Conservation (phyloP, 805 yeast species). For the Lachancea nothofagi region DNA sequence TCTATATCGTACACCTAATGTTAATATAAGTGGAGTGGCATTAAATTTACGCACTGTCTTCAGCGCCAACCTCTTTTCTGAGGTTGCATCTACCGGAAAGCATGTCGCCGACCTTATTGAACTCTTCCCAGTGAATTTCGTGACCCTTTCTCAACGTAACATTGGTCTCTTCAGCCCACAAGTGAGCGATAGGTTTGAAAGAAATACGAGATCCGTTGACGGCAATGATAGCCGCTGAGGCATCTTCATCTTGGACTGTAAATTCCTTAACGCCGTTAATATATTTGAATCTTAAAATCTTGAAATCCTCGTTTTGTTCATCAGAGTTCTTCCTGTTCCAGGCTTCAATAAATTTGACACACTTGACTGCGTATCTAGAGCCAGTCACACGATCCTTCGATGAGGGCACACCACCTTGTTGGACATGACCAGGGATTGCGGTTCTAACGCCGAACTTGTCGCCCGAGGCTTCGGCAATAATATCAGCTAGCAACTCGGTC, state of each 20-base stretch:
- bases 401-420: conserved; percentile 94
- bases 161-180: conserved; percentile 60
- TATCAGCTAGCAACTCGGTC: conserved; percentile 75
- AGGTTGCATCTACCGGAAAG: conserved; percentile 64
- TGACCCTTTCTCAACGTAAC: conserved; percentile 58
- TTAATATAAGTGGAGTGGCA: conserved; percentile 5
- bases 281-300: conserved; percentile 48
- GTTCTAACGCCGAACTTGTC: conserved; percentile 85
- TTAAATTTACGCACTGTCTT: conserved; percentile 6
- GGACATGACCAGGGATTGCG: conserved; percentile 97
- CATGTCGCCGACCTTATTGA: conserved; percentile 56
- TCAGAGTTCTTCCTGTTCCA: conserved; percentile 38
- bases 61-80: conserved; percentile 36
- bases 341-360: conserved; percentile 82
- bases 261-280: conserved; percentile 44
- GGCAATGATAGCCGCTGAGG: conserved; percentile 59
- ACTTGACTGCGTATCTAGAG: conserved; percentile 82
- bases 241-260: conserved; percentile 39
- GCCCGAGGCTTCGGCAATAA: conserved; percentile 71
- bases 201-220: conserved; percentile 59
- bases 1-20: conserved; percentile 12
- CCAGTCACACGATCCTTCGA: conserved; percentile 91
- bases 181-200: conserved; percentile 49
- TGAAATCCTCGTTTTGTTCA: conserved; percentile 36
- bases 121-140: conserved; percentile 61